These are phyloP conservation scores for Amphirosellinia nigrospora DNA, from an alignment of 495 filamentous ascomycete genomes.

Conservation along the genomic window DNA sequence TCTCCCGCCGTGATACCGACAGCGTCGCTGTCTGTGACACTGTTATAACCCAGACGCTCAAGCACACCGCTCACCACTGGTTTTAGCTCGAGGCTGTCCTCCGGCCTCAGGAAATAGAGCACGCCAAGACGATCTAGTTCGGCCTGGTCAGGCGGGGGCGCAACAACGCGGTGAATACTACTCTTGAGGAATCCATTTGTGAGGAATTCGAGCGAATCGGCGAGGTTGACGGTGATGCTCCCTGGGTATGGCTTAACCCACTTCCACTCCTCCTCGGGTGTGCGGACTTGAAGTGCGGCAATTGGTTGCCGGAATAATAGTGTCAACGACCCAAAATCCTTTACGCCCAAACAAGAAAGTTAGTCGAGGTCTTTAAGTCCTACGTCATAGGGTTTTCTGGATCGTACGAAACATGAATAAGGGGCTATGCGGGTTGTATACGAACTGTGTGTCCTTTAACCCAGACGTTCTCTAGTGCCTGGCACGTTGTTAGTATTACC, in stretches of 20 bases:
- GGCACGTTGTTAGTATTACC: not conserved
- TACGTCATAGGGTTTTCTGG: too few species aligned
- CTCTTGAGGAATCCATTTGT: slow-evolving; percentile 59
- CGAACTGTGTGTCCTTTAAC: slow-evolving; percentile 59
- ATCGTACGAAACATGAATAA: too few species aligned
- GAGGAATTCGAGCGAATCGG: slow-evolving; percentile 56
- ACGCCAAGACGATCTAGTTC: slow-evolving; percentile 59
- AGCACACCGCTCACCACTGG: slow-evolving; percentile 42
- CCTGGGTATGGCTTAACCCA: slow-evolving; percentile 58
- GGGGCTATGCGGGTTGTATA: too few species aligned
- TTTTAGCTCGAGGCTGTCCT: slow-evolving; percentile 39
- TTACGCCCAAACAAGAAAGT: too few species aligned
- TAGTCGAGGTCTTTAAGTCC: too few species aligned
- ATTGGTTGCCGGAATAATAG: slow-evolving; percentile 61
- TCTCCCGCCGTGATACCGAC: slow-evolving; percentile 49
- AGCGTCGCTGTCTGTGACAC: slow-evolving; percentile 40
- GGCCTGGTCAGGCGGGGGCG: slow-evolving; percentile 56
- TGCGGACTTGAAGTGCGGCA: slow-evolving; percentile 57
- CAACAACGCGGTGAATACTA: slow-evolving; percentile 59
- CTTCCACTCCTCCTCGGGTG: slow-evolving; percentile 56
- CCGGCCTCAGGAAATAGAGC: slow-evolving; percentile 53
- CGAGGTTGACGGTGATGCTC: slow-evolving; percentile 61
- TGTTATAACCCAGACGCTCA: slow-evolving; percentile 41
- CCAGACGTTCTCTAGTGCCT: slow-evolving; percentile 39
- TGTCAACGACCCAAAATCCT: slow-evolving; percentile 64